phyloP scores from a whole-genome alignment of 2,329 filamentous ascomycete genomes.

The Teratosphaeria destructans region DNA sequence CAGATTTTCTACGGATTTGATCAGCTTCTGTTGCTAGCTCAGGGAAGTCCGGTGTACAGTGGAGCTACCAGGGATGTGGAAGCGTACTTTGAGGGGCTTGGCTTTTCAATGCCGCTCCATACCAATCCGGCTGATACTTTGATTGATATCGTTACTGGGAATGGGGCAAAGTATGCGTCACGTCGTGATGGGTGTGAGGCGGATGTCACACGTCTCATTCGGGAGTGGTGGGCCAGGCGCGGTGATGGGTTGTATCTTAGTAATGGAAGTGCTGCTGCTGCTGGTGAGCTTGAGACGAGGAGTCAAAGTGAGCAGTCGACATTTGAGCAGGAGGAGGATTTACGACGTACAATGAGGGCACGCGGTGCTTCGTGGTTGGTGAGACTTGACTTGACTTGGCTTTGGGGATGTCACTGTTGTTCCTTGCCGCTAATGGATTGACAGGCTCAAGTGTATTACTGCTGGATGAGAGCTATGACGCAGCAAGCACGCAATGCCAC shows the following conservation, averaged over 20 bases:
- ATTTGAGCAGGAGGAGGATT: conserved; percentile 30
- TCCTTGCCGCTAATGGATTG: neutral
- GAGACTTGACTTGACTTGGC: neutral
- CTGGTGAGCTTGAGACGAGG: neutral
- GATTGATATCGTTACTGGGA: conserved; percentile 52
- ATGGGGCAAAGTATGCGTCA: conserved; percentile 40
- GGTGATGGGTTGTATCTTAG: neutral
- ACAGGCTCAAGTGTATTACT: conserved; percentile 43
- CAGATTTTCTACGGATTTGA: conserved; percentile 51
- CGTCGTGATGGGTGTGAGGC: conserved; percentile 25
- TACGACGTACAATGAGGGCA: conserved; percentile 38
- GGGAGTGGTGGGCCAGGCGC: conserved; percentile 32
- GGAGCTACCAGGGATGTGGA: conserved; percentile 37
- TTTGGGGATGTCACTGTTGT: neutral
- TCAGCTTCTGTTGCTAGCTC: conserved; percentile 44
- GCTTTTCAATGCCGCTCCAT: conserved; percentile 40
- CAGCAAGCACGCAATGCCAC: conserved; percentile 47
- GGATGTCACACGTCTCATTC: conserved; percentile 41
- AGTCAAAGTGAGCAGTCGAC: conserved; percentile 26
- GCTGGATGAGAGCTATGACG: conserved; percentile 42
- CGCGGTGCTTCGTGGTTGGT: conserved; percentile 37
- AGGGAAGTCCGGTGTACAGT: conserved; percentile 46
- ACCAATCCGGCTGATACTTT: conserved; percentile 48
- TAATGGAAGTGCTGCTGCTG: neutral
- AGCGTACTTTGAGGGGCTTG: conserved; percentile 42